Evolutionary conservation across 2,329 filamentous ascomycete species (phyloP), one percentile per base, ranked within the genome.

Genomic region (Fusarium sp.): DNA sequence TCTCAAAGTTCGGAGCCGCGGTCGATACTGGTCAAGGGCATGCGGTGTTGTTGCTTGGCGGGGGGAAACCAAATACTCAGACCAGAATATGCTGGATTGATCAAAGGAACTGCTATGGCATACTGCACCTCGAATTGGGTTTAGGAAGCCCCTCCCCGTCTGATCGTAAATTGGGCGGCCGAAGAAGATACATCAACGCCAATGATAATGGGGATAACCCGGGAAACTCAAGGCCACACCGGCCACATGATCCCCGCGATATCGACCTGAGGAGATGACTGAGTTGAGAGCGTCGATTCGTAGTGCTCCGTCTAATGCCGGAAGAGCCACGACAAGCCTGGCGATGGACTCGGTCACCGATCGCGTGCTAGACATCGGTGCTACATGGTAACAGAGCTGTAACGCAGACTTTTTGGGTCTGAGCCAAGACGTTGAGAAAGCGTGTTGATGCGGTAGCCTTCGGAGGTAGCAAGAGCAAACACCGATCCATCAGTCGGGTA

Each of bases 21-120:
- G 44, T 38, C 34, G 32, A 40, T 31, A 39, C 41, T 34, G 26
- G 46, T 32, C 35, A 48, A 36, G 36, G 55, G 61, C 56, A 55
- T 57, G 61, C 61, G 32, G 38, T 65, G 57, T 38, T 31, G 56
- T 57, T 46, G 34, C 38, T 42, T 15, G 25, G 26, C 29, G 36
- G 10, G 31, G 34, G 38, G 36, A 41, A n/a, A 32, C 42, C 29
- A 28, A 45, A 26, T 32, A 19, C 28, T 34, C 11, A 39, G 29
- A 41, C 26, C 15, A 39, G 29, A 41, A 25, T 34, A 24, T 38
- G 26, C 15, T 29, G n/a, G 12, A n/a, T 28, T 41, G 19, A 53
- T 29, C 24, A 39, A 39, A 11, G 31, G 7, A 15, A 35, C 24
- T 39, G 29, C n/a, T 15, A 13, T 24, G 29, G 31, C n/a, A 34